Conservation (phyloP, 1,284 basidiomycete genomes). For the Psilocybe mexicana region DNA sequence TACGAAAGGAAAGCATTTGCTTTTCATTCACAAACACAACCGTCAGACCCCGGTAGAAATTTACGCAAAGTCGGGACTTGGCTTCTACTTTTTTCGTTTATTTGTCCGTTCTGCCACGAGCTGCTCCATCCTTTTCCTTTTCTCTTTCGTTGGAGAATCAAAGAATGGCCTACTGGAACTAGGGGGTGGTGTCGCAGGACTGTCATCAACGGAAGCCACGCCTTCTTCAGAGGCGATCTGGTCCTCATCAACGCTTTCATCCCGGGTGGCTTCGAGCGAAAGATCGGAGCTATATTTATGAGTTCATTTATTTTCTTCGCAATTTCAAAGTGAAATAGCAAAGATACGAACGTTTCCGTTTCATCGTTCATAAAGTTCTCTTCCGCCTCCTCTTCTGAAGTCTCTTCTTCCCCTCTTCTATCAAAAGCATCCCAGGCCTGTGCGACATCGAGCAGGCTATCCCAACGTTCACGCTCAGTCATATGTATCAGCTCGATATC, state of each 20-base stretch:
- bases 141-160: conserved; percentile 35
- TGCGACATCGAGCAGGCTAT: conserved; percentile 45
- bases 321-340: background rate
- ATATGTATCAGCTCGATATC: conserved; percentile 41
- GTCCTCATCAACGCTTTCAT: conserved; percentile 3
- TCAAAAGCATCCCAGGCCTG: conserved; percentile 42
- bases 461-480: conserved; percentile 51
- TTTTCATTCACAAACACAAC: too few species aligned
- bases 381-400: conserved; percentile 44
- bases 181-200: conserved; percentile 12
- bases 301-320: background rate
- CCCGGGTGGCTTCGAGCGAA: background rate
- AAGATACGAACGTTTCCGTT: conserved; percentile 17
- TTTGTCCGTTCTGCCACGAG: conserved; percentile 28
- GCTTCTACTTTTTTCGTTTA: conserved; percentile 13
- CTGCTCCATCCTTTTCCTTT: conserved; percentile 37
- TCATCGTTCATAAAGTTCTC: conserved; percentile 43
- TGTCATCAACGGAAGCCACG: conserved; percentile 3
- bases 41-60: too few species aligned
- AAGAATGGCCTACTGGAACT: conserved; percentile 26
- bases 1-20: too few species aligned
- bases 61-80: background rate
- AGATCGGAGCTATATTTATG: conserved; percentile 9
- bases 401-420: conserved; percentile 34
- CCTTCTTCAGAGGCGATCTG: conserved; percentile 9